Evolutionary conservation across 2,329 filamentous ascomycete genomes (phyloP), one percentile per base, ranked within the genome.

Genomic region (Pseudodiploospora longispora): DNA sequence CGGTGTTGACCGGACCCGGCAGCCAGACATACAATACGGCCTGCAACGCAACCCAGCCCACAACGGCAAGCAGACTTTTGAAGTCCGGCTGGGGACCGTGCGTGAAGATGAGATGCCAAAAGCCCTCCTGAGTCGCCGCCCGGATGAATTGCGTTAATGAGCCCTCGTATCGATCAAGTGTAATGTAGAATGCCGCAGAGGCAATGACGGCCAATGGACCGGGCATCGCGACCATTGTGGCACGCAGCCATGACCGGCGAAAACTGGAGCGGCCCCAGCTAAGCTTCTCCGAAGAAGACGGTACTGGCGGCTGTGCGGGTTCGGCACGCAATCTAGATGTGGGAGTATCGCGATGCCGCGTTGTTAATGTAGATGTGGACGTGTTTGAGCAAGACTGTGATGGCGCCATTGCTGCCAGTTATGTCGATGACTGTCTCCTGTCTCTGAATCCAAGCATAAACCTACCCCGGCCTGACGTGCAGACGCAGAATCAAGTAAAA

Each of bases 191-290:
- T 9, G 43, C 51, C 29, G 58, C 47, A 1, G 52, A 51, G 9
- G 46, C 47, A 6, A 56, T 39, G 3, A 53, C 55, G 3, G 55
- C 57, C 2, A 59, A 38, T 5, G 55, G 44, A 4, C 53, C 33
- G 2, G 56, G 57, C 4, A 50, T 51, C 33, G 56, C 47, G 10
- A 51, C 56, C 3, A 59, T 10, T 1, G 58, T 40, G 12, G 54
- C 52, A 12, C 48, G 43, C 6, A 51, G 10, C 55, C 56, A 58
- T 8, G 55, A 55, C 5, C 54, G 47, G 3, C 50, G 50, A 30
- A 51, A 41, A 2, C 53, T 50, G 29, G 55, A 48, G 30, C 57
- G 57, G 8, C 57, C 57, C 57, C 55, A 59, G 10, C 30, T 41
- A n/a, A 41, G 12, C 28, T 43, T 27, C 42, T 37, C 38, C 19